Evolutionary conservation across 495 filamentous ascomycete genomes (phyloP).

Genomic region (Penicillium ucsense): DNA sequence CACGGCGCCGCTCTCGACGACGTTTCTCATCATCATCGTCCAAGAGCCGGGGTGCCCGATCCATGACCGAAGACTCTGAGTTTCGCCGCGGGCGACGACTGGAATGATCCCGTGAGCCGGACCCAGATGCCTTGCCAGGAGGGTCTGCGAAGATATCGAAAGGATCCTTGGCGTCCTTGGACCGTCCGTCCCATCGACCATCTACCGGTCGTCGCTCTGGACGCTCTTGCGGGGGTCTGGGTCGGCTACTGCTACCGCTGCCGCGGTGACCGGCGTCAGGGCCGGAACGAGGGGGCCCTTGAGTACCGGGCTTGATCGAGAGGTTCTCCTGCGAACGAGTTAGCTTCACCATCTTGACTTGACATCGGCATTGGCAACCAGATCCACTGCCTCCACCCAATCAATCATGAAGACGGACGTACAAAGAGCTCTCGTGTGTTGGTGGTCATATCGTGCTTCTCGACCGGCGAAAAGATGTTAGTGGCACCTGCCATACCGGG

Average conservation of each 20-base stretch:
- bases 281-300: conserved; percentile 19
- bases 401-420: conserved; percentile 28
- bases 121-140: conserved; percentile 22
- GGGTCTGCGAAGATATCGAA: conserved; percentile 57
- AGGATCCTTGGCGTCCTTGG: conserved; percentile 18
- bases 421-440: conserved; percentile 85
- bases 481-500: conserved; percentile 28
- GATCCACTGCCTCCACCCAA: background rate
- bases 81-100: conserved; percentile 67
- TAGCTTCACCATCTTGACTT: background rate
- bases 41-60: conserved; percentile 47
- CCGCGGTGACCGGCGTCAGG: conserved; percentile 29
- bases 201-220: conserved; percentile 11
- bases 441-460: conserved; percentile 44
- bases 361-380: too few species aligned
- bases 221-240: conserved; percentile 24
- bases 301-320: conserved; percentile 20
- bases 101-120: conserved; percentile 9
- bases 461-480: conserved; percentile 48
- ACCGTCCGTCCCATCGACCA: conserved; percentile 3
- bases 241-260: conserved; percentile 12
- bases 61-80: conserved; percentile 86
- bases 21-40: conserved; percentile 68
- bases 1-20: conserved; percentile 59
- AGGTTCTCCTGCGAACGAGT: conserved; percentile 27